Conservation (phyloP, 2,329 filamentous ascomycete genomes). For the Paraconiothyrium brasiliense region DNA sequence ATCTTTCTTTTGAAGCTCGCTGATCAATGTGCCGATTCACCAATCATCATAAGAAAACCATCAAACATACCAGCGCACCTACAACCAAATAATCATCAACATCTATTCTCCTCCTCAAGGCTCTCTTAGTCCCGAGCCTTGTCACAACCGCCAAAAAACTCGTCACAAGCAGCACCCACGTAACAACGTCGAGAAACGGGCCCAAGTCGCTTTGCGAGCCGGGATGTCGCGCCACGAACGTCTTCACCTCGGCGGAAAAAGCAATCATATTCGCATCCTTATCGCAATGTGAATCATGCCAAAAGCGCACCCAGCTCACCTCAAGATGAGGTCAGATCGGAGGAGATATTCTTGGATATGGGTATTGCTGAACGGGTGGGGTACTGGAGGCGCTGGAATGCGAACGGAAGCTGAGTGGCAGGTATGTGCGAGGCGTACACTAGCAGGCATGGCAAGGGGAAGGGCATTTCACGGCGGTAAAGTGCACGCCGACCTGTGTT, state of each 20-base stretch:
- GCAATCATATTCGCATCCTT: conserved; percentile 36
- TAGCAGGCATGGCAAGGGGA: conserved; percentile 16
- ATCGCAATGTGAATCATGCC: conserved; percentile 30
- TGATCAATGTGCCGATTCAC: not conserved
- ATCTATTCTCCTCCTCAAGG: conserved; percentile 41
- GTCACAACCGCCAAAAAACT: conserved; percentile 45
- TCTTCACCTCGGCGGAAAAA: conserved; percentile 31
- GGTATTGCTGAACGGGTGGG: conserved; percentile 6
- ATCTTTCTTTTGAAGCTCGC: too few species aligned
- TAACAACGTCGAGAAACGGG: conserved; percentile 48
- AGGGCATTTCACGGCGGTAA: conserved; percentile 13
- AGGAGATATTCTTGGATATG: conserved; percentile 9
- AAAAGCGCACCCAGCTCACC: conserved; percentile 14
- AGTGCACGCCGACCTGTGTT: not conserved
- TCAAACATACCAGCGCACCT: conserved; percentile 40
- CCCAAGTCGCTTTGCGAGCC: conserved; percentile 41
- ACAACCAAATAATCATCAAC: conserved; percentile 48
- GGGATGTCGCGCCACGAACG: conserved; percentile 38
- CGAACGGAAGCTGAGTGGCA: conserved; percentile 14
- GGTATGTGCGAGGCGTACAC: conserved; percentile 14
- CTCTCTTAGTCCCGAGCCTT: conserved; percentile 46
- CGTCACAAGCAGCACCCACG: conserved; percentile 47
- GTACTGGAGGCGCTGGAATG: conserved; percentile 11
- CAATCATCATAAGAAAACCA: not conserved
- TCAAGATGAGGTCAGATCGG: not conserved